Evolutionary conservation across 495 filamentous ascomycete genomes (phyloP), one percentile per base, ranked within the genome.

Genomic region (Talaromyces ruber): DNA sequence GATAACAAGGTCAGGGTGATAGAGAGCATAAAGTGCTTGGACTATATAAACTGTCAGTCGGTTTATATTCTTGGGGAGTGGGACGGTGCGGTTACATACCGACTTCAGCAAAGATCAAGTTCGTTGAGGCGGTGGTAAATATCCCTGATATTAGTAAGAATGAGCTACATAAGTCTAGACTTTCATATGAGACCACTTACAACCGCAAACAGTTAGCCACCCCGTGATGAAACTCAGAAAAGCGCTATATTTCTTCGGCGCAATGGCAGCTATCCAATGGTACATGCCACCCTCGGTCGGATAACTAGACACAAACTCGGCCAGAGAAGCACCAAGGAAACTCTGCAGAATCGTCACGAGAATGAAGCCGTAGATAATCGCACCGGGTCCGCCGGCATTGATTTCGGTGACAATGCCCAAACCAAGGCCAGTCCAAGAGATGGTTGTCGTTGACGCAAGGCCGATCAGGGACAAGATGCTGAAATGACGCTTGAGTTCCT

Each of bases 301-400:
- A 59, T 81, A 83, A 34, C 79, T 78, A 2, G 74, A 79, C 34
- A 81, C 81, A 65, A 82, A 82, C 66, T 82, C 81, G 14, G 82
- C 81, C 65, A 84, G 73, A 0, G 80, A 82, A 0, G 81, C 76
- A 0, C 71, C 78, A 18, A 82, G 72, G 26, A 82, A 75, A 1
- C 68, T 71, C 47, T 82, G 80, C 14, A 80, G 79, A 47, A 78
- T 72, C n/a, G 78, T 78, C 6, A 79, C 77, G 2, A 76, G 68
- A 26, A 78, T 76, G 43, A 77, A 77, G 47, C 74, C 74, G 55
- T 76, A 76, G 32, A 77, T 77, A 0, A 77, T 74, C 9, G 74
- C 73, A 26, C 73, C 70, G 50, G 74, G 74, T 8, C 74, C 74
- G 21, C 74, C 74, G n/a, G 73, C 72, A 47, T 73, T 69, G 43